Evolutionary conservation across 208 protist species (phyloP).

Genomic region (Wallacemonas sp.): DNA sequence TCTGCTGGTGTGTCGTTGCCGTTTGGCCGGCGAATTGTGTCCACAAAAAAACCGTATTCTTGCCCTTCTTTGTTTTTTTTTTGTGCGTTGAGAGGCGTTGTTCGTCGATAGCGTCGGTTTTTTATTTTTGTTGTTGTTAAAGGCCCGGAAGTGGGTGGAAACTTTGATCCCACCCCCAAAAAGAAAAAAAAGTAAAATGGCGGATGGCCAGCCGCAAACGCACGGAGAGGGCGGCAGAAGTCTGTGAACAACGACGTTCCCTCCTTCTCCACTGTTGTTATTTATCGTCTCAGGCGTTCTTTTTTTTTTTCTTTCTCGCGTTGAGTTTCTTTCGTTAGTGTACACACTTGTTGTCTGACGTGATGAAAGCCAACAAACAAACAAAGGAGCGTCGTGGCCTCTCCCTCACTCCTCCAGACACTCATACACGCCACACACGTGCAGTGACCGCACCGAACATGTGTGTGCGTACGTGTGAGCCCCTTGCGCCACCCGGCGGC

Average conservation of each 20-base stretch:
- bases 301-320: not conserved
- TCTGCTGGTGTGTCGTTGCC: too few relatives aligned
- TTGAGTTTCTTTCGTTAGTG: not conserved
- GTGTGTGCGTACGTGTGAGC: too few relatives aligned
- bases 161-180: conserved; percentile 5
- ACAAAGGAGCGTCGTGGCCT: too few relatives aligned
- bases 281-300: not conserved
- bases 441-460: not conserved
- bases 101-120: too few relatives aligned
- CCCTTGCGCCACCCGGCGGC: too few relatives aligned
- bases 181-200: not conserved
- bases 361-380: not conserved
- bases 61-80: conserved; percentile 21
- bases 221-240: too few relatives aligned
- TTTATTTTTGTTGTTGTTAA: conserved; percentile 20
- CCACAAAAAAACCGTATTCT: conserved; percentile 8
- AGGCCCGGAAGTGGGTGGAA: not conserved
- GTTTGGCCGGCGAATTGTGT: not conserved
- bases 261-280: too few relatives aligned
- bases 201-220: too few relatives aligned
- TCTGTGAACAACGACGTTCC: too few relatives aligned
- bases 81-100: conserved; percentile 10
- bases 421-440: too few relatives aligned
- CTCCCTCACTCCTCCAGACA: too few relatives aligned
- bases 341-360: not conserved